Conservation (phyloP, 805 yeast genomes). For the Alloascoidea hylecoeti region DNA sequence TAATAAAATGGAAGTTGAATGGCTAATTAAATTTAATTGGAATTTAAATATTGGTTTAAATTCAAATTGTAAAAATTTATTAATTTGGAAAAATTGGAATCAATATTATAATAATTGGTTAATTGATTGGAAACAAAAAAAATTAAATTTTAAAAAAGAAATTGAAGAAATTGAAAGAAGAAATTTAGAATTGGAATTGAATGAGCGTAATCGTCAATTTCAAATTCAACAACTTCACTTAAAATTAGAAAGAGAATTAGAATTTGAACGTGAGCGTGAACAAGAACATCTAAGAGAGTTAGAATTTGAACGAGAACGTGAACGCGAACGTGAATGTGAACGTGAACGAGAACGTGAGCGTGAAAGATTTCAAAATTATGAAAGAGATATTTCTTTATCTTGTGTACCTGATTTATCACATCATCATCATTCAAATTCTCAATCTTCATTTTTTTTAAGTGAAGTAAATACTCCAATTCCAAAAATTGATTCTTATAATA, state of each 20-base stretch:
- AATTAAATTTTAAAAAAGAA: background rate
- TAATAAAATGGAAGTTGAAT: slow-evolving; percentile 54
- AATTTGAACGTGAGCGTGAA: background rate
- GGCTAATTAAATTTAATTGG: slow-evolving; percentile 54
- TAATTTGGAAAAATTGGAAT: background rate
- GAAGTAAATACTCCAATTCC: background rate
- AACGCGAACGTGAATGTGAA: background rate
- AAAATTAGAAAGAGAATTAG: background rate
- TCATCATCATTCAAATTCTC: background rate
- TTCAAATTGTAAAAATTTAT: slow-evolving; percentile 1
- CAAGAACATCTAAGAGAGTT: too few species aligned
- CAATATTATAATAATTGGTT: background rate
- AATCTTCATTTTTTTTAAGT: too few species aligned
- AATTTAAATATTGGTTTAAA: slow-evolving; percentile 32
- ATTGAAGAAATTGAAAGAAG: background rate
- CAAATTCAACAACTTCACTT: too few species aligned
- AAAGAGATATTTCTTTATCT: background rate
- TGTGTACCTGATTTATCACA: background rate
- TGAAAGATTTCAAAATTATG: background rate
- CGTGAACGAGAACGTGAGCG: slow-evolving; percentile 1
- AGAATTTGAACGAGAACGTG: too few species aligned
- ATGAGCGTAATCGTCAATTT: background rate
- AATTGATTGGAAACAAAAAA: background rate
- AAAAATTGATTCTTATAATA: background rate
- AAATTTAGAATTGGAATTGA: background rate